Conservation (phyloP, 202 grass and related monocot species). For the Schoenoplectus triqueter region DNA sequence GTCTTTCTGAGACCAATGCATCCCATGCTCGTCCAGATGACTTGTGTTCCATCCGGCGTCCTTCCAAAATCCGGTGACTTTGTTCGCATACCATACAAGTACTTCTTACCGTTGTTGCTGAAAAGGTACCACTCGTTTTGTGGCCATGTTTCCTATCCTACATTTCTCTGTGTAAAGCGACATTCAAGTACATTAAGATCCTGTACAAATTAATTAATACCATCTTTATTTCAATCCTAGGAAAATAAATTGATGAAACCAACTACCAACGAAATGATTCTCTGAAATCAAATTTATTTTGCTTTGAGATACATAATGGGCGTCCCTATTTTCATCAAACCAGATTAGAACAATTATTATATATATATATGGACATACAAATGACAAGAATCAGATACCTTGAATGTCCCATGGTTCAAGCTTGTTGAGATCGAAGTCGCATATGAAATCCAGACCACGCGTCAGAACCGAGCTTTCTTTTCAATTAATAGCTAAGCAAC, state of each 20-base stretch:
- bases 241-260: not conserved
- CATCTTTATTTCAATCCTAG: not conserved
- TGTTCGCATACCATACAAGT: conserved; percentile 71
- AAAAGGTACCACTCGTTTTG: conserved; percentile 95
- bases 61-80: conserved; percentile 86
- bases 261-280: not conserved
- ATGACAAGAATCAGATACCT: conserved; percentile 44
- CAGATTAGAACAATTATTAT: not conserved
- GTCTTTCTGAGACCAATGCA: conserved; percentile 91
- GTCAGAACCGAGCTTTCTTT: conserved; percentile 81
- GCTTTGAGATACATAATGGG: not conserved
- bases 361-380: not conserved
- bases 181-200: not conserved
- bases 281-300: not conserved
- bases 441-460: conserved; percentile 80
- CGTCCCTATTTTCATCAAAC: not conserved
- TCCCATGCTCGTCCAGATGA: conserved; percentile 51
- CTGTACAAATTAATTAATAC: too few species aligned
- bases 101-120: conserved; percentile 87
- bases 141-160: conserved; percentile 64
- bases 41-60: conserved; percentile 77
- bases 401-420: conserved; percentile 95
- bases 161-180: conserved; percentile 61
- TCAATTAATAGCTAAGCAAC: conserved; percentile 88
- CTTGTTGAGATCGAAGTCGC: conserved; percentile 82